These are phyloP conservation scores for Saccharomycopsis hybrid DNA, from an alignment of 1,139 yeast genomes.

Conservation along the genomic window DNA sequence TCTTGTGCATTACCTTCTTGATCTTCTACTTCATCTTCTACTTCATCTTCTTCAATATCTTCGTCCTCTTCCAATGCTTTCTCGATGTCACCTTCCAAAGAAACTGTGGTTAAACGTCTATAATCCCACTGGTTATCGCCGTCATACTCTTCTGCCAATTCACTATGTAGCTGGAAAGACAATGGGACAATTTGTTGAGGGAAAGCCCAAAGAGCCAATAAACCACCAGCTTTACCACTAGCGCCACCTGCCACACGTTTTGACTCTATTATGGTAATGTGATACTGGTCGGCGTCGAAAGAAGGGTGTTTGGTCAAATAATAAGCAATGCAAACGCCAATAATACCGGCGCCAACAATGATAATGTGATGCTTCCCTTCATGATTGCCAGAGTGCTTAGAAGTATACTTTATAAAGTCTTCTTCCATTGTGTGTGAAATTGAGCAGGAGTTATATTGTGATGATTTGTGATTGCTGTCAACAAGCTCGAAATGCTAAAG, in stretches of 20 bases:
- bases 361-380: conserved; percentile 62
- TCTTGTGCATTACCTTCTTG: no score
- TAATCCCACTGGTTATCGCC: conserved; percentile 92
- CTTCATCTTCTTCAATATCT: conserved; percentile 8
- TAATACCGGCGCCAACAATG: conserved; percentile 90
- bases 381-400: conserved; percentile 50
- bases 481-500: no score
- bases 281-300: conserved; percentile 64
- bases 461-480: no score
- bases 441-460: no score
- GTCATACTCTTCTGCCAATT: conserved; percentile 66
- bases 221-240: conserved; percentile 95
- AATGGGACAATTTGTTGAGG: conserved; percentile 92
- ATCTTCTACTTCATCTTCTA: conserved; percentile 8
- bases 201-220: conserved; percentile 92
- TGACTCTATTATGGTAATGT: conserved; percentile 84
- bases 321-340: conserved; percentile 93
- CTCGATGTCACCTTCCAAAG: conserved; percentile 76
- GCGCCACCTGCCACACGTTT: conserved; percentile 97
- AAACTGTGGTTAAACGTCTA: conserved; percentile 78
- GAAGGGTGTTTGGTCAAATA: conserved; percentile 77
- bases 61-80: conserved; percentile 21
- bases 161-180: conserved; percentile 79
- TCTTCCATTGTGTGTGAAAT: no score
- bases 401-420: conserved; percentile 31